phyloP scores from a whole-genome alignment of 768 basidiomycete genomes.

The Tulasnella sp. region DNA sequence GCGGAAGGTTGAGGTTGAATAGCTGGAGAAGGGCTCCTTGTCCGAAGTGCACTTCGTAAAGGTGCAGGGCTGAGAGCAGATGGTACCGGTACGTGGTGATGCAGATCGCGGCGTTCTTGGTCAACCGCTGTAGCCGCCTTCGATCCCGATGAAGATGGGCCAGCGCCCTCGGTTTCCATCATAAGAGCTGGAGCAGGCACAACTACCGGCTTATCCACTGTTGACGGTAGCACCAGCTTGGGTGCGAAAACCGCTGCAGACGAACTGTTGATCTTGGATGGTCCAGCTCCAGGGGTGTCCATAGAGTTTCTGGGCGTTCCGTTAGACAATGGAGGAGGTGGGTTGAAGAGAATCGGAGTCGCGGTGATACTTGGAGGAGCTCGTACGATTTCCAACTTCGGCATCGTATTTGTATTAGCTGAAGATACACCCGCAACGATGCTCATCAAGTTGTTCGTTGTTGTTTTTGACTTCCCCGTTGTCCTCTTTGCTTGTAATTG shows the following conservation, averaged over 20 bases:
- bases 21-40: conserved; percentile 4
- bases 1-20: not conserved
- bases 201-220: not conserved
- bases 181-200: not conserved
- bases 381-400: conserved; percentile 32
- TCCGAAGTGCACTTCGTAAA: conserved; percentile 6
- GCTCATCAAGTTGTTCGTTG: conserved; percentile 42
- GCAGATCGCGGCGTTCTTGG: not conserved
- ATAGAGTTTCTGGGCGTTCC: not conserved
- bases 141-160: not conserved
- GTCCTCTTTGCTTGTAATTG: not conserved
- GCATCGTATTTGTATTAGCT: conserved; percentile 16
- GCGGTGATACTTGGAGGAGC: conserved; percentile 36
- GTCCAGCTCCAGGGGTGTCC: too few relatives aligned
- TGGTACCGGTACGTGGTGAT: not conserved
- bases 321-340: not conserved
- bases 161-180: not conserved
- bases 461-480: not conserved
- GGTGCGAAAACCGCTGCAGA: not conserved
- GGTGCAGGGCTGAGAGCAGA: conserved; percentile 9
- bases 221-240: not conserved
- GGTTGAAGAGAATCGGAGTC: not conserved
- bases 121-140: not conserved
- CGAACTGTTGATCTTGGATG: not conserved
- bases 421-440: conserved; percentile 53